These are phyloP conservation scores for Coemansia sp. DNA, from an alignment of 192 early-diverging fungal species.

Conservation along the genomic window DNA sequence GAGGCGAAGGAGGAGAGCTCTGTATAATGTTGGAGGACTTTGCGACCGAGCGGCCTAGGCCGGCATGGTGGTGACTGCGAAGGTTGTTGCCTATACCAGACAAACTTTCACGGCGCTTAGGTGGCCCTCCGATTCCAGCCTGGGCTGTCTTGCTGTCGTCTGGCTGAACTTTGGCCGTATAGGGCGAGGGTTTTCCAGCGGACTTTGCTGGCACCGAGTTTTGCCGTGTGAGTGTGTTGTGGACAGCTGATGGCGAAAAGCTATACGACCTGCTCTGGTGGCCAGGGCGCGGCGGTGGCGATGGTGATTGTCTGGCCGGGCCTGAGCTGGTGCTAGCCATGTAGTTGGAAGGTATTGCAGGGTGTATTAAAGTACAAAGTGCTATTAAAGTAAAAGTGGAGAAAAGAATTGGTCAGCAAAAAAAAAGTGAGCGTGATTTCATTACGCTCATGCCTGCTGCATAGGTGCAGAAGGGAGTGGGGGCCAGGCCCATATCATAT, in stretches of 20 bases:
- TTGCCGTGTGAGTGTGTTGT: background rate
- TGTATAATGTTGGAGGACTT: background rate
- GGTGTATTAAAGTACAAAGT: background rate
- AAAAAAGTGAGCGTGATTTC: background rate
- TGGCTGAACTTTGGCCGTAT: constrained; percentile 13
- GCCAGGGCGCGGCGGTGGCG: background rate
- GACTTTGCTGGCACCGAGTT: background rate
- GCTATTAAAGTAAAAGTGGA: background rate
- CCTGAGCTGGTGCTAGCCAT: constrained; percentile 21
- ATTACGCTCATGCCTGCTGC: background rate
- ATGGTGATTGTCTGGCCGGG: background rate
- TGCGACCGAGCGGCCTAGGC: constrained; percentile 35
- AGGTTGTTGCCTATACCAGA: constrained; percentile 52
- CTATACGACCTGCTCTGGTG: constrained; percentile 5
- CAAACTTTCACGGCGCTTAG: constrained; percentile 47
- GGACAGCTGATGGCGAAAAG: constrained; percentile 8
- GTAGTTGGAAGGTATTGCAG: background rate
- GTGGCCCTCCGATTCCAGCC: constrained; percentile 39
- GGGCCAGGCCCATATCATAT: too few relatives aligned
- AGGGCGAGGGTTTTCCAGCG: constrained; percentile 25
- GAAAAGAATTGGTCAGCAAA: background rate
- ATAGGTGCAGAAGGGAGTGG: background rate
- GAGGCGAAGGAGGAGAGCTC: background rate
- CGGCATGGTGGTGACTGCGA: constrained; percentile 35
- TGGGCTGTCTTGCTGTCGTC: background rate